Conservation (phyloP, 2,329 filamentous ascomycete species). For the Neobulgaria alba region DNA sequence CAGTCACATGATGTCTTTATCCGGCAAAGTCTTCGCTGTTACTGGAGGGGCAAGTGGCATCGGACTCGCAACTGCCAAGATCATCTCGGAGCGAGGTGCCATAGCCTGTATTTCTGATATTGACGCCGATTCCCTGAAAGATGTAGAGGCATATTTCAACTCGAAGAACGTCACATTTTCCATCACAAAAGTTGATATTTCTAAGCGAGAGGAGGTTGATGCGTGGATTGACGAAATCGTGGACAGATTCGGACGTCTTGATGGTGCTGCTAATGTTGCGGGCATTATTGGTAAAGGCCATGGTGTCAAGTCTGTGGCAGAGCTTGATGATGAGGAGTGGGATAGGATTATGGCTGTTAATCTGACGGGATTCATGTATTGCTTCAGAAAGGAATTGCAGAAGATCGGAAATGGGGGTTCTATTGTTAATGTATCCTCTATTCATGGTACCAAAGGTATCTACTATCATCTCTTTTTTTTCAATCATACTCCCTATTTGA, state of each 20-base stretch:
- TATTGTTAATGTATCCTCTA: conserved; percentile 36
- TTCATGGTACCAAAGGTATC: conserved; percentile 37
- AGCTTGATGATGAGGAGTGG: conserved; percentile 12
- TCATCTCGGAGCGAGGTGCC: background rate
- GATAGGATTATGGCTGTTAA: conserved; percentile 30
- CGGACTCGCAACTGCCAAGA: background rate
- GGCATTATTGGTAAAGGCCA: conserved; percentile 26
- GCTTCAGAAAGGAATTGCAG: conserved; percentile 30
- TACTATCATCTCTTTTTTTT: conserved; percentile 9
- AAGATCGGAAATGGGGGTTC: conserved; percentile 23
- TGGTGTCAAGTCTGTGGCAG: conserved; percentile 15
- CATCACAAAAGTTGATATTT: conserved; percentile 27
- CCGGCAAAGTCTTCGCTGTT: conserved; percentile 38
- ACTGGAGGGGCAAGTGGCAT: conserved; percentile 60
- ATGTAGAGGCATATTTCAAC: background rate
- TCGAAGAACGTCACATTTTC: background rate
- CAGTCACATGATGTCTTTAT: conserved; percentile 18
- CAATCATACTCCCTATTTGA: background rate
- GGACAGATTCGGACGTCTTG: conserved; percentile 37
- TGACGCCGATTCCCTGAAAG: background rate
- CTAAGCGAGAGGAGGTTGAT: conserved; percentile 26
- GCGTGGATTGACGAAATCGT: conserved; percentile 32
- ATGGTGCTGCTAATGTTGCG: conserved; percentile 47
- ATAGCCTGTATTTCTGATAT: background rate
- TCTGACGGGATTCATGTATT: conserved; percentile 30